Percentiles rank a stretch among this genome's conserved stretches.
Conservation (phyloP, 2,329 filamentous ascomycete species). For the Xylaria polymorpha region DNA sequence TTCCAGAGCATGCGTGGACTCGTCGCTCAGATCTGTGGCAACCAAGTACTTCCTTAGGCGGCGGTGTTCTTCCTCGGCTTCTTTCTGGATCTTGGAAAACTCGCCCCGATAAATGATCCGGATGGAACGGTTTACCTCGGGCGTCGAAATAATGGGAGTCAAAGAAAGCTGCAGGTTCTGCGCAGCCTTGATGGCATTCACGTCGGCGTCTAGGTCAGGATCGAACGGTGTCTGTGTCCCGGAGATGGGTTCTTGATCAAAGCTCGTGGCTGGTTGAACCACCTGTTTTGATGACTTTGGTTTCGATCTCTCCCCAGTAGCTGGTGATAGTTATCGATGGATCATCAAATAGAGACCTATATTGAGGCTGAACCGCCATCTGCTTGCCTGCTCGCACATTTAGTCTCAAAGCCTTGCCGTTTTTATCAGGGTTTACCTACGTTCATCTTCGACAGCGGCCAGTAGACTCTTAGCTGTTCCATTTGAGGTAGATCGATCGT, state of each 20-base stretch:
- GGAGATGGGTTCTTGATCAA: conserved; percentile 74
- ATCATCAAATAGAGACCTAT: conserved; percentile 73
- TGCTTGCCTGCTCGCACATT: conserved; percentile 58
- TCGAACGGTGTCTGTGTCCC: conserved; percentile 70
- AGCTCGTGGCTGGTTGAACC: conserved; percentile 86
- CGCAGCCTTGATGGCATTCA: conserved; percentile 86
- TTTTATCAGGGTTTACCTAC: conserved; percentile 61
- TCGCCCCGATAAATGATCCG: conserved; percentile 92
- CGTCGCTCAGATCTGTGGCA: conserved; percentile 93
- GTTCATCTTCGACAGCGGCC: conserved; percentile 81
- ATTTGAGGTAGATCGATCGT: conserved; percentile 52
- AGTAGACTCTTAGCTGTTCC: conserved; percentile 66
- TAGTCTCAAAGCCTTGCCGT: conserved; percentile 40
- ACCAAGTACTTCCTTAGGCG: conserved; percentile 91
- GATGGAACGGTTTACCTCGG: conserved; percentile 82
- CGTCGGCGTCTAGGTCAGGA: conserved; percentile 87
- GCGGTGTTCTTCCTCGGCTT: conserved; percentile 81
- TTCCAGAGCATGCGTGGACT: conserved; percentile 93
- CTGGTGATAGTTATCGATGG: conserved; percentile 74
- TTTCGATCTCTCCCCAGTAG: conserved; percentile 69
- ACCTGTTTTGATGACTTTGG: conserved; percentile 57
- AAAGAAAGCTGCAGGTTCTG: conserved; percentile 85
- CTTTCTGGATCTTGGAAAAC: conserved; percentile 78
- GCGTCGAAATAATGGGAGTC: conserved; percentile 81
- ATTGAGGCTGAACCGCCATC: conserved; percentile 65